Conservation (phyloP, 129 eudicot species). For the Arctium lappa region DNA sequence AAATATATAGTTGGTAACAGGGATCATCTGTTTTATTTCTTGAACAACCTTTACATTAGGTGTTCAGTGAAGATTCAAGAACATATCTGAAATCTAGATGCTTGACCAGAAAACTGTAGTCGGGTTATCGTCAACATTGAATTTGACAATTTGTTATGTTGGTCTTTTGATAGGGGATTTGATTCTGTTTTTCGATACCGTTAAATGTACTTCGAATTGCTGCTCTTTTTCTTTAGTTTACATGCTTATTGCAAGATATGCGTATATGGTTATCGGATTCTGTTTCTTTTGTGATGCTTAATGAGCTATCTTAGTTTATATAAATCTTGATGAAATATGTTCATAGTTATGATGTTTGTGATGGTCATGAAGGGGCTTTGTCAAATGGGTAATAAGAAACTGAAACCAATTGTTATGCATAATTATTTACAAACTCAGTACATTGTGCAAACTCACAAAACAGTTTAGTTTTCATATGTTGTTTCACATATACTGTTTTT, state of each 20-base stretch:
- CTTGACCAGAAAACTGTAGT: constrained; percentile 27
- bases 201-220: constrained; percentile 12
- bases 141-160: constrained; percentile 1
- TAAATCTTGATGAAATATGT: neutral
- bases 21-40: constrained; percentile 33
- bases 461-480: neutral
- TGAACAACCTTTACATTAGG: constrained; percentile 20
- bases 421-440: neutral
- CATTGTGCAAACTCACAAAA: neutral
- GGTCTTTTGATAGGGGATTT: constrained; percentile 5
- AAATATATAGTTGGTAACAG: constrained; percentile 32
- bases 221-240: neutral
- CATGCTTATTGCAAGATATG: neutral
- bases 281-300: neutral
- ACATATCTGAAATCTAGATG: constrained; percentile 25
- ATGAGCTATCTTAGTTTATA: neutral
- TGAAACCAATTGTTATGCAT: neutral
- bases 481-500: neutral
- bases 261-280: neutral
- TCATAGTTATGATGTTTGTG: neutral
- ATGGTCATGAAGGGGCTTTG: neutral
- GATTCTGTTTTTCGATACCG: neutral
- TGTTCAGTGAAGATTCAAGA: constrained; percentile 37
- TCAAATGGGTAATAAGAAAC: neutral
- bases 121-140: constrained; percentile 24